A percentile compares a stretch with the other conserved stretches of the same genome.
Conservation (phyloP, 352 stramenopile genomes). For the Phytopythium cucurbitacearum region DNA sequence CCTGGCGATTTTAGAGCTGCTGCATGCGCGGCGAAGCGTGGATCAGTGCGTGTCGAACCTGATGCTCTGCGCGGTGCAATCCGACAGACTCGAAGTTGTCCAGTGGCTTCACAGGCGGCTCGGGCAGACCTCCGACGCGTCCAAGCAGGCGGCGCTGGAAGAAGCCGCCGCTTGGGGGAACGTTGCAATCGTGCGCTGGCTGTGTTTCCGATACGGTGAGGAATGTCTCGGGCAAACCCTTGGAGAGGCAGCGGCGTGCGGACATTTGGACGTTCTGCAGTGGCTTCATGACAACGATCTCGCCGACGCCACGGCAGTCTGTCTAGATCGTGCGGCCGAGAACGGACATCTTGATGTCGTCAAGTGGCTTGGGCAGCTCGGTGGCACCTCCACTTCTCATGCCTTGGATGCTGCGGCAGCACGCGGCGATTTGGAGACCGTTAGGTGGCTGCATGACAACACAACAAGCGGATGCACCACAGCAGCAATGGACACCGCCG, state of each 20-base stretch:
- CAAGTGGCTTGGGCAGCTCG: constrained; percentile 15
- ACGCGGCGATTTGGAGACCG: constrained; percentile 16
- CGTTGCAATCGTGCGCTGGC: constrained; percentile 12
- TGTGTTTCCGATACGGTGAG: constrained; percentile 10
- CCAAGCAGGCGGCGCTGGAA: constrained; percentile 10
- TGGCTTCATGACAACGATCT: constrained; percentile 9
- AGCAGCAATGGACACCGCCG: not conserved
- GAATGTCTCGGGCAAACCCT: constrained; percentile 12
- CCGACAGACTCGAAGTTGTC: constrained; percentile 7
- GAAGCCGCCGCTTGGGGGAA: constrained; percentile 12
- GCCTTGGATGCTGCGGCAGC: constrained; percentile 19
- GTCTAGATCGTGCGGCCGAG: constrained; percentile 13
- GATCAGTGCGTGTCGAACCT: constrained; percentile 7
- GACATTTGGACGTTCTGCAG: constrained; percentile 16
- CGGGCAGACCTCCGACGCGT: constrained; percentile 10
- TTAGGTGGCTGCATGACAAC: constrained; percentile 19
- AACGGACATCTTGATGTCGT: constrained; percentile 16
- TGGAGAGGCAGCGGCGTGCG: constrained; percentile 14
- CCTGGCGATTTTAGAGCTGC: constrained; percentile 13
- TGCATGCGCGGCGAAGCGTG: constrained; percentile 17
- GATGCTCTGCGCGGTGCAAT: constrained; percentile 12
- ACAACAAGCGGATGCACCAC: constrained; percentile 1
- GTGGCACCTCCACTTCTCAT: constrained; percentile 8
- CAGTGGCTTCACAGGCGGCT: constrained; percentile 15
- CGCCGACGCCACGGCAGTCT: constrained; percentile 11